phyloP scores from a whole-genome alignment of 2,329 filamentous ascomycete species.

The Pseudopyricularia javanii region DNA sequence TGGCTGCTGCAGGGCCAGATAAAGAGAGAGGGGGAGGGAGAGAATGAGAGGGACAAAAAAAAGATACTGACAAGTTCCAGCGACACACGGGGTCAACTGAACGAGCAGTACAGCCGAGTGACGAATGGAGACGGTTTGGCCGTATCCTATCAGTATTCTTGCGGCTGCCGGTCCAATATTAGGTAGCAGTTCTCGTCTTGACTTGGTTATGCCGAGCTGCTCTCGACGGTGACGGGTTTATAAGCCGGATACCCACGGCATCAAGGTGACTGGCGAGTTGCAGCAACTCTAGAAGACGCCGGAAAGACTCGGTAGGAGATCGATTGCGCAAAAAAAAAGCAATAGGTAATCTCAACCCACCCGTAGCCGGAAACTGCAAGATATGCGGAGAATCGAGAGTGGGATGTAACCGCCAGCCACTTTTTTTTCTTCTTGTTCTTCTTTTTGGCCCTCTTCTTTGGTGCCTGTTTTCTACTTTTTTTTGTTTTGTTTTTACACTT shows the following conservation, averaged over 20 bases:
- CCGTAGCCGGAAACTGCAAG: neutral
- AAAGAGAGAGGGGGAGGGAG: too few species aligned
- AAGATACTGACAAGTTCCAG: neutral
- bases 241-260: neutral
- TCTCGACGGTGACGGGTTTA: neutral
- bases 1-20: neutral
- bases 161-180: too few species aligned
- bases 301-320: neutral
- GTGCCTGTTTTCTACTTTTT: neutral
- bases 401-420: neutral
- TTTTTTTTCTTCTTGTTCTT: neutral
- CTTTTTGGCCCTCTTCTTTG: neutral
- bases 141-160: neutral
- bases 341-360: neutral
- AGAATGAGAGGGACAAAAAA: too few species aligned
- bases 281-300: neutral
- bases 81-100: neutral
- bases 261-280: neutral
- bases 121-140: neutral
- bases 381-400: neutral
- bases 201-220: too few species aligned
- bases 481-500: too few species aligned
- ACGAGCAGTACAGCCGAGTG: neutral
- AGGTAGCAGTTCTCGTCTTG: too few species aligned
- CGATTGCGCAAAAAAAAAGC: neutral